Evolutionary conservation across 441 rosid genomes (phyloP), one percentile per base, ranked within the genome.

Genomic region (Jatropha multifida): DNA sequence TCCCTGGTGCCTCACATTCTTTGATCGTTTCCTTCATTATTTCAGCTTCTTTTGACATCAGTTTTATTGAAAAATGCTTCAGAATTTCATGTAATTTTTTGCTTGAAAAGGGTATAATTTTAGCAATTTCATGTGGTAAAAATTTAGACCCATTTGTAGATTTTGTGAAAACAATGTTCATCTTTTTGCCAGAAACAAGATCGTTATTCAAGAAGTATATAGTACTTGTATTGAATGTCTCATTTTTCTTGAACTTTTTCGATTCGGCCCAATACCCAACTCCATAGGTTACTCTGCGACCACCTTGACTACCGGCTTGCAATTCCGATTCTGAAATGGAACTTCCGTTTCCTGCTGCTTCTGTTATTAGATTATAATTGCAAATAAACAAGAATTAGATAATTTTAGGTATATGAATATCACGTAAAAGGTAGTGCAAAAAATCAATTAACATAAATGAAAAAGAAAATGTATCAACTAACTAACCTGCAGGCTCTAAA

Each of bases 261-360:
- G 3, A 7, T 44, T 59, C 75, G 2, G 9, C 0, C 56, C 75
- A 59, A 60, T 72, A 44, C 26, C 74, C 74, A 58, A 56, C 18
- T 41, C 48, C 51, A 20, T 69, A 69, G 4, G 37, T 26, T 54
- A 7, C 32, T 27, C 32, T 17, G 4, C 0, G 0, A 4, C 0
- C 2, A 0, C 1, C 5, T 6, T 0, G 0, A 3, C 0, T 0
- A 12, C 0, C 2, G 8, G 0, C 7, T 0, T 7, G 5, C 4
- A 20, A 2, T 17, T 44, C n/a, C 13, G 1, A 46, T 41, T 27
- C 2, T 46, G 65, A 44, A 10, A 72, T 60, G 4, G 54, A 6
- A 59, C 40, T 72, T 46, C 0, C 17, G 12, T 60, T 72, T 72
- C 58, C 58, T 60, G 46, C 46, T 42, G 46, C 9, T 5, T 42